These are phyloP conservation scores for Aspergillus cavernicola DNA, from an alignment of 495 filamentous ascomycete genomes.

Conservation along the genomic window DNA sequence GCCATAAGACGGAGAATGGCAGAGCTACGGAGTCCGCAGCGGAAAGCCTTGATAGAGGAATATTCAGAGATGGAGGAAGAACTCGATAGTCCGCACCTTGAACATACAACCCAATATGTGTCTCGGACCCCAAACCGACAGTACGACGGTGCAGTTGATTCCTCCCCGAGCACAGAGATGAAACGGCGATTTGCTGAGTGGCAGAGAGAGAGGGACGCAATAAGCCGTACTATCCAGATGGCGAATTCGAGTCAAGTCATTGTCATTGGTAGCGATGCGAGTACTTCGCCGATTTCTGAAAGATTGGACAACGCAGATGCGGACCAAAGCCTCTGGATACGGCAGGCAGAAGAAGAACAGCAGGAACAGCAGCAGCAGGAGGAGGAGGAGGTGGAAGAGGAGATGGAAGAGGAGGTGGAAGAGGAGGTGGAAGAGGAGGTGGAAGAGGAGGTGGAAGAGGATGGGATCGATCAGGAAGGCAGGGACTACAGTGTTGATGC, in stretches of 20 bases:
- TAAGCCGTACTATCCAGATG: slow-evolving; percentile 48
- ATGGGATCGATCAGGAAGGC: no score
- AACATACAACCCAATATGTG: neutral
- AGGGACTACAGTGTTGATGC: slow-evolving; percentile 12
- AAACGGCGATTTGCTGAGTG: slow-evolving; percentile 40
- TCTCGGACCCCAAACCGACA: slow-evolving; percentile 13
- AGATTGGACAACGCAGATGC: neutral
- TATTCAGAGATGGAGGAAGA: slow-evolving; percentile 1
- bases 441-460: slow-evolving; percentile 2
- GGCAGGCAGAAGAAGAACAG: neutral
- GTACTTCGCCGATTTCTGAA: slow-evolving; percentile 2
- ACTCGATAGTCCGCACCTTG: slow-evolving; percentile 2
- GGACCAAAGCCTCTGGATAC: neutral
- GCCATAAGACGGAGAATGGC: slow-evolving; percentile 29
- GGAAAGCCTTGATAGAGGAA: neutral
- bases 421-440: neutral
- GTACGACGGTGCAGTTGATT: slow-evolving; percentile 2
- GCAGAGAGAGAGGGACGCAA: slow-evolving; percentile 48
- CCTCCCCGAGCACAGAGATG: slow-evolving; percentile 19
- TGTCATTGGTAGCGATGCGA: slow-evolving; percentile 47
- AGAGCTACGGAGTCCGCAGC: slow-evolving; percentile 12
- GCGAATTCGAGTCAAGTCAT: slow-evolving; percentile 47
- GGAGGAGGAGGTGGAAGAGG: neutral
- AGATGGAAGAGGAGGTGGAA: neutral
- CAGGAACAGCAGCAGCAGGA: neutral